phyloP scores from a whole-genome alignment of 208 protist species.

The Wallacemonas sp. region DNA sequence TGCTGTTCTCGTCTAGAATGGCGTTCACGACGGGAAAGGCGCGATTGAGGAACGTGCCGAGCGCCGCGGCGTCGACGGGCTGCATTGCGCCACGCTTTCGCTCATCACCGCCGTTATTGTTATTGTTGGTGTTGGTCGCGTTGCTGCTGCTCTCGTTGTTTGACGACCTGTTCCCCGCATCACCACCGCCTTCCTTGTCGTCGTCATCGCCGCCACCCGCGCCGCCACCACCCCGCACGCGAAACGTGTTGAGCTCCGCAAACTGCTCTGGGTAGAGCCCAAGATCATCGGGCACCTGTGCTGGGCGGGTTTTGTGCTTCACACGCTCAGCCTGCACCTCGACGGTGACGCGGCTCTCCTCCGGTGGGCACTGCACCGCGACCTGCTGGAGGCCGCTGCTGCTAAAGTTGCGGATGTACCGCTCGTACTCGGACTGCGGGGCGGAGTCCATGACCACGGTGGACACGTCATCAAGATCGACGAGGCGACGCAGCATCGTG shows the following conservation, averaged over 20 bases:
- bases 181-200: background rate
- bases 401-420: conserved; percentile 83
- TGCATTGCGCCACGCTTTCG: background rate
- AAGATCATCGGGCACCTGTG: conserved; percentile 71
- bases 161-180: background rate
- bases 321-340: conserved; percentile 75
- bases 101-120: background rate
- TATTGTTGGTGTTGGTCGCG: background rate
- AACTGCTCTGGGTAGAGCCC: conserved; percentile 76
- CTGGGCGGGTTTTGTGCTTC: conserved; percentile 25
- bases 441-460: conserved; percentile 64
- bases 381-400: conserved; percentile 51
- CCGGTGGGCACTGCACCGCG: conserved; percentile 54
- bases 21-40: conserved; percentile 71
- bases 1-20: conserved; percentile 65
- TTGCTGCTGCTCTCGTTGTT: conserved; percentile 7
- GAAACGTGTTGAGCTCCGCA: conserved; percentile 37
- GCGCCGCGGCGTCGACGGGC: conserved; percentile 49
- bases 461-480: conserved; percentile 77
- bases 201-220: conserved; percentile 21
- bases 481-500: conserved; percentile 71
- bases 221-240: conserved; percentile 8
- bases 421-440: conserved; percentile 84
- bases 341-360: conserved; percentile 56
- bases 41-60: conserved; percentile 59